Evolutionary conservation across 371 early-diverging fungal genomes (phyloP).

Genomic region (Rhizopus delemar): DNA sequence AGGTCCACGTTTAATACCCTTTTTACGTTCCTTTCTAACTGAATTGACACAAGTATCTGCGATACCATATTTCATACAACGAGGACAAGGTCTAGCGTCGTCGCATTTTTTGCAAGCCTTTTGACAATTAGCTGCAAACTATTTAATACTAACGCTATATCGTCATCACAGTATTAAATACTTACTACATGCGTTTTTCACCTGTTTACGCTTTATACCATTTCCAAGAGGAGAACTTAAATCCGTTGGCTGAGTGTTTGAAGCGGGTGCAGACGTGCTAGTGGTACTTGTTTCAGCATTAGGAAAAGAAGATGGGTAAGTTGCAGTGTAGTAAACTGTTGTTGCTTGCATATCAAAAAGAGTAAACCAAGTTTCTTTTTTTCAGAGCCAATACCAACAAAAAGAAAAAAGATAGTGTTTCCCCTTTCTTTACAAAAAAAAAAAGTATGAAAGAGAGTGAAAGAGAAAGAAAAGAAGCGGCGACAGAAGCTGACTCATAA

Average conservation of each 20-base stretch:
- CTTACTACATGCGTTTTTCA: conserved; percentile 58
- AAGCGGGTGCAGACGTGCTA: conserved; percentile 12
- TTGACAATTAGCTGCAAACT: conserved; percentile 76
- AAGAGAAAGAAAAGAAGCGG: conserved; percentile 20
- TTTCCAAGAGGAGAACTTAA: conserved; percentile 12
- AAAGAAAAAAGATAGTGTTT: not conserved
- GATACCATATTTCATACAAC: conserved; percentile 79
- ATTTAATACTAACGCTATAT: conserved; percentile 5
- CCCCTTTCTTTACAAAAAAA: not conserved
- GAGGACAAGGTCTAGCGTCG: conserved; percentile 82
- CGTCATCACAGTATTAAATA: conserved; percentile 17
- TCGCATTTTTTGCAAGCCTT: conserved; percentile 94
- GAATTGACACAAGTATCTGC: conserved; percentile 78
- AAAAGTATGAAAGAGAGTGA: not conserved
- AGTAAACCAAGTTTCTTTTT: conserved; percentile 6
- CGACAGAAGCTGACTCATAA: conserved; percentile 27
- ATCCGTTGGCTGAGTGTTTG: conserved; percentile 20
- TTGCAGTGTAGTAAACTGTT: conserved; percentile 7
- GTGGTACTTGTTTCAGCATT: conserved; percentile 4
- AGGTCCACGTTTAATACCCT: conserved; percentile 84
- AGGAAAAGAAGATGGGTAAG: conserved; percentile 24
- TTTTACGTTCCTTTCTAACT: conserved; percentile 81
- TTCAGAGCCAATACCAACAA: not conserved
- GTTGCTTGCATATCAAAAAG: conserved; percentile 1
- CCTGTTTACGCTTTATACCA: conserved; percentile 43